Percentiles rank a stretch among this genome's conserved stretches.
These are phyloP conservation scores for Biancaea sappan DNA, from an alignment of 306 rosid genomes.

Conservation along the genomic window DNA sequence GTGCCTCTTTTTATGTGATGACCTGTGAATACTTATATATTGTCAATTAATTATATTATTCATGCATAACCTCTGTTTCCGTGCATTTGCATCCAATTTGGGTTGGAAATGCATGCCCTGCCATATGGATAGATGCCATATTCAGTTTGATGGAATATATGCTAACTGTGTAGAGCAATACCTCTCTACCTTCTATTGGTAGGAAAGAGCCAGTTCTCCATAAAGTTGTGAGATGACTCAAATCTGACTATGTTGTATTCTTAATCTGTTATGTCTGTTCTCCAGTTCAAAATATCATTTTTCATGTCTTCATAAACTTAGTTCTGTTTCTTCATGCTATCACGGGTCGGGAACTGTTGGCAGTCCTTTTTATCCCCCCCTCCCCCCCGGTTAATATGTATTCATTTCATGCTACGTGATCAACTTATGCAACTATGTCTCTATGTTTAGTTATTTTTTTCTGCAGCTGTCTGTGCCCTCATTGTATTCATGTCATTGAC, in stretches of 20 bases:
- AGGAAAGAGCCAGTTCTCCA: slow-evolving; percentile 26
- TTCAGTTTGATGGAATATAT: slow-evolving; percentile 28
- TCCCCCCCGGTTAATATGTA: too few relatives aligned
- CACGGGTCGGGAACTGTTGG: slow-evolving; percentile 8
- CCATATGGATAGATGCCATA: background rate
- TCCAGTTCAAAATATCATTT: background rate
- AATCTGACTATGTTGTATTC: background rate
- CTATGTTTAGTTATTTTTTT: slow-evolving; percentile 23
- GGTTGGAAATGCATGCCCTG: slow-evolving; percentile 27
- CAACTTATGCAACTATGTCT: background rate
- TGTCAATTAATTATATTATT: background rate
- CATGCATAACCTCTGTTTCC: background rate
- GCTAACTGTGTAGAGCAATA: slow-evolving; percentile 34
- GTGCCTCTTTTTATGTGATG: background rate
- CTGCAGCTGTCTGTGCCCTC: slow-evolving; percentile 1
- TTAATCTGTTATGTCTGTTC: background rate
- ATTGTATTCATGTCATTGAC: slow-evolving; percentile 27
- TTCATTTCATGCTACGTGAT: slow-evolving; percentile 16
- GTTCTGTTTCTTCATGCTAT: slow-evolving; percentile 19
- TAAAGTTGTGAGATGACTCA: slow-evolving; percentile 38
- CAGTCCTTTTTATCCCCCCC: slow-evolving; percentile 16
- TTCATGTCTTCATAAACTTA: background rate
- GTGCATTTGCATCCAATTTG: slow-evolving; percentile 32
- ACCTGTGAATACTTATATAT: background rate
- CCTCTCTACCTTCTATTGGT: slow-evolving; percentile 39